phyloP scores from a whole-genome alignment of 345 rosid genomes.

The Mangifera indica region DNA sequence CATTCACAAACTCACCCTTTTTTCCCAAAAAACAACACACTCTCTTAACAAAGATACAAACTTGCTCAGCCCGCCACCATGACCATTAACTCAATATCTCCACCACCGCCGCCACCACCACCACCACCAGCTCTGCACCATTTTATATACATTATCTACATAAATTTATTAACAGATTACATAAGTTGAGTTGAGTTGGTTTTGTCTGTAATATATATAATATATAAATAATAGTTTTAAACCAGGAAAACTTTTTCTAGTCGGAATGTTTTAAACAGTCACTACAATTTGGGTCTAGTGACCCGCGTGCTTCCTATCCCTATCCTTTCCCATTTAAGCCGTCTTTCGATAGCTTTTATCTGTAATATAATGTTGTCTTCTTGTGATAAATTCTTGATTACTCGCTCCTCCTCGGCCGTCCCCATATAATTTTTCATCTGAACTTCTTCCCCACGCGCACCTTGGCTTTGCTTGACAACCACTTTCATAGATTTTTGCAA shows the following conservation, averaged over 20 bases:
- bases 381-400: background rate
- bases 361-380: too few species aligned
- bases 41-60: background rate
- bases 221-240: too few species aligned
- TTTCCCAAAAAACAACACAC: background rate
- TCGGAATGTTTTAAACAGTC: too few species aligned
- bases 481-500: background rate
- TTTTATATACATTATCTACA: background rate
- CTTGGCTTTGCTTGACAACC: background rate
- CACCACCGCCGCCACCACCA: conserved; percentile 1
- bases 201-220: conserved; percentile 3
- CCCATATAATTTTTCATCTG: background rate
- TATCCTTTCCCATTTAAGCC: too few species aligned
- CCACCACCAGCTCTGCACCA: background rate
- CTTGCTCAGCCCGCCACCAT: conserved; percentile 9
- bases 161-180: too few species aligned
- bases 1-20: background rate
- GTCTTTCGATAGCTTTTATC: too few species aligned
- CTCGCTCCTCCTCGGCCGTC: background rate
- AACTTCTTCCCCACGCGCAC: conserved; percentile 2
- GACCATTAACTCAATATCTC: background rate
- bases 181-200: background rate
- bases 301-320: too few species aligned
- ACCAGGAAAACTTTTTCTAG: too few species aligned
- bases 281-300: too few species aligned